A percentile compares a stretch with the other conserved stretches of the same genome.
phyloP scores from a whole-genome alignment of 2,329 filamentous ascomycete species.

The Uncinocarpus reesii region DNA sequence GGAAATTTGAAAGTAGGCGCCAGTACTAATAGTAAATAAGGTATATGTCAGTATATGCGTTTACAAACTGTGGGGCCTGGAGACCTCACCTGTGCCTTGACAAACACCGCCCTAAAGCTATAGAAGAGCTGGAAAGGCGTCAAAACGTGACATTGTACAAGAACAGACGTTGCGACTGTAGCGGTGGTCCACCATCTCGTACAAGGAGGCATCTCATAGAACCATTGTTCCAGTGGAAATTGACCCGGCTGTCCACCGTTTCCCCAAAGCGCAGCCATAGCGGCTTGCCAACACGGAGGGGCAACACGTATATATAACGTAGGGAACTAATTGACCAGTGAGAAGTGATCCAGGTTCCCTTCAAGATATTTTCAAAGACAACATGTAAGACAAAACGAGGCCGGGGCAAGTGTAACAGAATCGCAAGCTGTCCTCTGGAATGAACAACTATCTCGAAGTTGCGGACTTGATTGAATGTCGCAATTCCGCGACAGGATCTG shows the following conservation, averaged over 20 bases:
- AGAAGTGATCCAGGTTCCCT: background rate
- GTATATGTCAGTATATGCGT: constrained; percentile 9
- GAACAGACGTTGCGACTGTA: constrained; percentile 71
- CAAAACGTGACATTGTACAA: constrained; percentile 88
- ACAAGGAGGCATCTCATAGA: constrained; percentile 95
- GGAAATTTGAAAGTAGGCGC: constrained; percentile 89
- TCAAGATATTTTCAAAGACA: background rate
- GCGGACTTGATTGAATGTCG: background rate
- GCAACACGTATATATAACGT: background rate
- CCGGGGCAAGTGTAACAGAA: background rate
- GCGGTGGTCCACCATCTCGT: constrained; percentile 96
- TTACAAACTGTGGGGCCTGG: background rate
- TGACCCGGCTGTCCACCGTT: constrained; percentile 41
- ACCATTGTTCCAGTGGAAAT: constrained; percentile 90
- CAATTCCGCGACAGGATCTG: background rate
- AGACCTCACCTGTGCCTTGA: constrained; percentile 72
- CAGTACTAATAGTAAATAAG: constrained; percentile 59
- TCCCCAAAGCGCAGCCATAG: constrained; percentile 38
- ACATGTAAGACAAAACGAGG: background rate
- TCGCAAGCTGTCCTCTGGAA: constrained; percentile 9
- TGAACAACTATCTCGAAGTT: background rate
- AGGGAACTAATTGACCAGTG: background rate
- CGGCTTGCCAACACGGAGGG: background rate
- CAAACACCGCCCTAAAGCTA: constrained; percentile 82
- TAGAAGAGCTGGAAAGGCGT: constrained; percentile 96